phyloP scores from a whole-genome alignment of 2,329 filamentous ascomycete genomes.

The Hypocrella siamensis region DNA sequence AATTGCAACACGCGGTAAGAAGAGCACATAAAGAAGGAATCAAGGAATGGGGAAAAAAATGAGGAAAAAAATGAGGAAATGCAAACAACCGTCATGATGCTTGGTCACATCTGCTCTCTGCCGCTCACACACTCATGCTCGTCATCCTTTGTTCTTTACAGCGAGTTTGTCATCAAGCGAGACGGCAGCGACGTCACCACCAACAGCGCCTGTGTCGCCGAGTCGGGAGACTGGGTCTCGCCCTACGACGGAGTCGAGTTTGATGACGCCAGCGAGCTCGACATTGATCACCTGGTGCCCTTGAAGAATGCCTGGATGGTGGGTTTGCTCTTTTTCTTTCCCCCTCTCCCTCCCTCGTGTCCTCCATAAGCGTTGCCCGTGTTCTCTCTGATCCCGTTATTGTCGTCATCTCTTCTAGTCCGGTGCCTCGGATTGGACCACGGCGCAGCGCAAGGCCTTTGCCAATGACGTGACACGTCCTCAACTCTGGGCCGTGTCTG shows the following conservation, averaged over 20 bases:
- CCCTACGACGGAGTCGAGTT: conserved; percentile 62
- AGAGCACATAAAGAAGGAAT: too few species aligned
- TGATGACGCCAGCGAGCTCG: conserved; percentile 52
- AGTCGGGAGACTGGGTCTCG: conserved; percentile 51
- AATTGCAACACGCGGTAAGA: conserved; percentile 51
- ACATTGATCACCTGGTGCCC: conserved; percentile 76
- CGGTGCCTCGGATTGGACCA: conserved; percentile 59
- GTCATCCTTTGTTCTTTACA: conserved; percentile 6
- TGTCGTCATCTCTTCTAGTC: conserved; percentile 26
- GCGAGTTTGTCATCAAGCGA: conserved; percentile 55
- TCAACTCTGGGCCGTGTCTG: conserved; percentile 66
- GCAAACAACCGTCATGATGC: too few species aligned
- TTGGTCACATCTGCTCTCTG: too few species aligned
- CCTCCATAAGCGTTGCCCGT: background rate
- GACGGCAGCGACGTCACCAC: conserved; percentile 51
- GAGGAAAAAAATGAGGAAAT: too few species aligned
- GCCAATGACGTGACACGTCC: conserved; percentile 66
- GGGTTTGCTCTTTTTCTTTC: conserved; percentile 10
- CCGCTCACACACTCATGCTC: background rate
- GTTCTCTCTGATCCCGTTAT: background rate
- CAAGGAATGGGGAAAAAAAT: too few species aligned
- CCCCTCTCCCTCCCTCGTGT: background rate
- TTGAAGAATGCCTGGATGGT: conserved; percentile 68
- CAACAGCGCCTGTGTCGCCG: conserved; percentile 43
- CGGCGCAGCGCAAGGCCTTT: conserved; percentile 47